Evolutionary conservation across 2,329 filamentous ascomycete species (phyloP), one percentile per base, ranked within the genome.

Genomic region (Penicillium sp.): DNA sequence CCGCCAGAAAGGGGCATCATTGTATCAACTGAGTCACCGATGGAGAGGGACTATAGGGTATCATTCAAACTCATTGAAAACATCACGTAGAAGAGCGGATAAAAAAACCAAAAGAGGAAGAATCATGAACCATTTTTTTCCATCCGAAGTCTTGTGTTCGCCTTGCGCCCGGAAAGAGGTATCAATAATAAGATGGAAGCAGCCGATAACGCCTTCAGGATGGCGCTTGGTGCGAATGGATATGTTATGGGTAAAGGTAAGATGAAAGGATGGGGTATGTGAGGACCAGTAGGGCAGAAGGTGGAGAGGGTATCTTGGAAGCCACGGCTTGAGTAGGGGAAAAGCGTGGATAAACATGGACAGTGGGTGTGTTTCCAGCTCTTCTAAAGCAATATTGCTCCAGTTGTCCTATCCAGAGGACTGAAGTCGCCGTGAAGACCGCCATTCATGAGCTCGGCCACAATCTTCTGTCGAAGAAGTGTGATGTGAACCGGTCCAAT

Each of bases 401-500:
- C 63, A 16, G 29, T 35, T 11, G 22, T 22, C 29, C 43, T 45
- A 25, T 56, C 59, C 6, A 44, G 35, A 7, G 70, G 72, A 27
- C 64, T 63, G 46, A 75, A 74, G 11, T 73, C 72, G 29, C 69
- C 72, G 16, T 65, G 61, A 19, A 77, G 69, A 4, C 72, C 72
- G 4, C 73, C 72, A 50, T 70, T 72, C 49, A 75, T 66, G 36
- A 77, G 57, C 57, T 77, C 75, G 5, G 73, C 75, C 37, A 77
- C 72, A 39, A 78, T 76, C 54, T 75, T 71, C 53, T 58, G 62
- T 38, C 75, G 68, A 53, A 77, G 64, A 14, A 68, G 50, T 9
- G 59, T 56, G 31, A 75, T 75, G 47, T 76, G 67, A 4, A 45
- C 47, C 4, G 73, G 64, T 11, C 66, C 64, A 53, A 75, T 75